Percentiles rank a stretch among this genome's conserved stretches.
phyloP scores from a whole-genome alignment of 257 asterid species.

The Verbena officinalis region DNA sequence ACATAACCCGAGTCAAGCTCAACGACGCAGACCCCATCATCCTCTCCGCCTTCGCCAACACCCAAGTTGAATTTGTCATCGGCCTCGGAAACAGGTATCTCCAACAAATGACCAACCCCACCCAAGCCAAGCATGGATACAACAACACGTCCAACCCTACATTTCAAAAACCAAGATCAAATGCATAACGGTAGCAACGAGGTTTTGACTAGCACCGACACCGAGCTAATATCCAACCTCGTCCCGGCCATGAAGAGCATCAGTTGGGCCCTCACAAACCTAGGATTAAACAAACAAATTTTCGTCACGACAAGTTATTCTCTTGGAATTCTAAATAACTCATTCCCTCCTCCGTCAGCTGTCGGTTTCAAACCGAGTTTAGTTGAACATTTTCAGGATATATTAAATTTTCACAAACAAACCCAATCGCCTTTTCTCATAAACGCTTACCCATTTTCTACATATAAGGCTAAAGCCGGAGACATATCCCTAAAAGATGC shows the following conservation, averaged over 20 bases:
- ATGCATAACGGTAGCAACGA: constrained; percentile 81
- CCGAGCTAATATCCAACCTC: constrained; percentile 44
- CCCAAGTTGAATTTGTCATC: constrained; percentile 62
- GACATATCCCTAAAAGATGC: constrained; percentile 58
- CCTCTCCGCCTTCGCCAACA: constrained; percentile 63
- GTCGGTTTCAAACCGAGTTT: constrained; percentile 62
- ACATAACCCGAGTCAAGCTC: constrained; percentile 63
- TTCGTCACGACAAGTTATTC: constrained; percentile 80
- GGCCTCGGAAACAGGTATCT: constrained; percentile 76
- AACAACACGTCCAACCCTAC: constrained; percentile 69
- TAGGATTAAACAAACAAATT: constrained; percentile 51
- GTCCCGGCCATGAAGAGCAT: constrained; percentile 77
- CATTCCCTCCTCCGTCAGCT: constrained; percentile 85
- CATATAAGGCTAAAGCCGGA: constrained; percentile 66
- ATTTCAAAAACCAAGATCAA: constrained; percentile 62
- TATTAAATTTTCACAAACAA: constrained; percentile 63
- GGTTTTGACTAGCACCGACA: constrained; percentile 60
- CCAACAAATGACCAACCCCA: constrained; percentile 57
- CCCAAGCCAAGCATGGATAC: constrained; percentile 78
- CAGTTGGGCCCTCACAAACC: constrained; percentile 44
- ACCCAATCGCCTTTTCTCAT: constrained; percentile 71
- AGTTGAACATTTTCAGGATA: constrained; percentile 39
- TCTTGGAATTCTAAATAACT: constrained; percentile 42
- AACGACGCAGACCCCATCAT: constrained; percentile 83
- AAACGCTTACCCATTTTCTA: constrained; percentile 86